Conservation (phyloP, 2,329 filamentous ascomycete species). For the Penicillium sp. region DNA sequence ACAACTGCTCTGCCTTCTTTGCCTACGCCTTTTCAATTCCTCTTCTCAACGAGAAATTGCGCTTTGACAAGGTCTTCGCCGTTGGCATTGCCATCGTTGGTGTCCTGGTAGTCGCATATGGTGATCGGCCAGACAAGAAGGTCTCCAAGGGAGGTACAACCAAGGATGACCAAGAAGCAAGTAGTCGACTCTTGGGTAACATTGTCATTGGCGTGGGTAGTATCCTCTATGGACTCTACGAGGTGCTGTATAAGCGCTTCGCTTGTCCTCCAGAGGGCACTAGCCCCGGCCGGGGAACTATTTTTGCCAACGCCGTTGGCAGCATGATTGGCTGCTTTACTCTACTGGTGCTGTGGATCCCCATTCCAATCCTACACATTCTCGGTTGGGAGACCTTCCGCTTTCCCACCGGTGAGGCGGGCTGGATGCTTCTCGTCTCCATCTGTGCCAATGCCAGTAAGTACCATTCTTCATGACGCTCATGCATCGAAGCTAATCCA, state of each 20-base stretch:
- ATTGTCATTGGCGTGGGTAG: constrained; percentile 87
- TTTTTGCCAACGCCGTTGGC: constrained; percentile 92
- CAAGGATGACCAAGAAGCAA: constrained; percentile 49
- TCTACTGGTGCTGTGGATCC: constrained; percentile 83
- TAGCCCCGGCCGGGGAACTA: constrained; percentile 80
- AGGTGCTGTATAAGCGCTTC: constrained; percentile 90
- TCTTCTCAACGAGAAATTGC: constrained; percentile 77
- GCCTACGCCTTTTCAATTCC: constrained; percentile 96
- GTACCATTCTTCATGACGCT: constrained; percentile 25
- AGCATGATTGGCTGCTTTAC: constrained; percentile 86
- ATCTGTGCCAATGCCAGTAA: constrained; percentile 79
- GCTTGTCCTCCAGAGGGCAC: constrained; percentile 92
- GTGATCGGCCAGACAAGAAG: constrained; percentile 64
- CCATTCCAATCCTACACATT: constrained; percentile 77
- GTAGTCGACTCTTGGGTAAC: constrained; percentile 76
- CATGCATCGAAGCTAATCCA: constrained; percentile 1
- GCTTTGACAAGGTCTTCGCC: constrained; percentile 79
- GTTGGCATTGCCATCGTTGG: constrained; percentile 84
- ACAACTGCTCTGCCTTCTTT: constrained; percentile 99
- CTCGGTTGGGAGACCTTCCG: constrained; percentile 78
- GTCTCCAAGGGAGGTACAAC: constrained; percentile 35
- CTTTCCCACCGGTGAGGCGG: constrained; percentile 73
- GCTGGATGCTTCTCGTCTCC: constrained; percentile 74
- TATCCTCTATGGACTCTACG: constrained; percentile 93
- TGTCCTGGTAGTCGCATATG: constrained; percentile 93